Conservation (phyloP, 495 filamentous ascomycete genomes). For the Bathelium albidoporum region DNA sequence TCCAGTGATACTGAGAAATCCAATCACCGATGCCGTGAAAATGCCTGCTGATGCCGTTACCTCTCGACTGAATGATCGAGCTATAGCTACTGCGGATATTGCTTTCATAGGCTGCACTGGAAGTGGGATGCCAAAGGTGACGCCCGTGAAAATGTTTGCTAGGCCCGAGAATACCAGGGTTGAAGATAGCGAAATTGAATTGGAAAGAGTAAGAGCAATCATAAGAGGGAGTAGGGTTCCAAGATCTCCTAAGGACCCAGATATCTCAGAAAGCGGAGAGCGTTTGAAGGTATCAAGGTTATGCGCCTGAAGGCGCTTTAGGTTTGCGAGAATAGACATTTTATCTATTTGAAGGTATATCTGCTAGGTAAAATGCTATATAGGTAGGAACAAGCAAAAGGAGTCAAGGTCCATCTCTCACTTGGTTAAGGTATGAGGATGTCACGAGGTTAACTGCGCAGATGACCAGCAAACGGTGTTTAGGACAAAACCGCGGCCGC, state of each 20-base stretch:
- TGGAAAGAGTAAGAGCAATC: conserved; percentile 65
- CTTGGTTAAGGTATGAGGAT: not conserved
- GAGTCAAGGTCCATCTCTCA: not conserved
- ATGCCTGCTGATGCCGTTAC: conserved; percentile 71
- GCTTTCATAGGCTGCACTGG: conserved; percentile 68
- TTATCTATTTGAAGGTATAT: not conserved
- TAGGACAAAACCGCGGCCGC: not conserved
- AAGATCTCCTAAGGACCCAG: conserved; percentile 80
- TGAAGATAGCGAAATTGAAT: conserved; percentile 66
- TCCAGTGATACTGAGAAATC: conserved; percentile 67
- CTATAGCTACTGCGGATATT: conserved; percentile 78
- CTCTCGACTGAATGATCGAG: conserved; percentile 49
- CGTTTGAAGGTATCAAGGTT: conserved; percentile 42
- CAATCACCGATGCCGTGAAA: conserved; percentile 59
- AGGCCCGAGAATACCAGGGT: conserved; percentile 82
- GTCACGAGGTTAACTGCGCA: not conserved
- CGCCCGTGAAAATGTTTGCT: conserved; percentile 73
- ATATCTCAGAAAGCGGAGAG: conserved; percentile 68
- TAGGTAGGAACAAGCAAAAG: too few relatives aligned
- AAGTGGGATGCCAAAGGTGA: conserved; percentile 72
- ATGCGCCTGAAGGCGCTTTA: conserved; percentile 23
- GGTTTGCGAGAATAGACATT: conserved; percentile 12
- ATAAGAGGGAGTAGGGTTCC: conserved; percentile 85
- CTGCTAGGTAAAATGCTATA: too few relatives aligned
- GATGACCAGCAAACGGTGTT: not conserved